These are phyloP conservation scores for Solanum etuberosum DNA, from an alignment of 257 asterid species.

Conservation along the genomic window DNA sequence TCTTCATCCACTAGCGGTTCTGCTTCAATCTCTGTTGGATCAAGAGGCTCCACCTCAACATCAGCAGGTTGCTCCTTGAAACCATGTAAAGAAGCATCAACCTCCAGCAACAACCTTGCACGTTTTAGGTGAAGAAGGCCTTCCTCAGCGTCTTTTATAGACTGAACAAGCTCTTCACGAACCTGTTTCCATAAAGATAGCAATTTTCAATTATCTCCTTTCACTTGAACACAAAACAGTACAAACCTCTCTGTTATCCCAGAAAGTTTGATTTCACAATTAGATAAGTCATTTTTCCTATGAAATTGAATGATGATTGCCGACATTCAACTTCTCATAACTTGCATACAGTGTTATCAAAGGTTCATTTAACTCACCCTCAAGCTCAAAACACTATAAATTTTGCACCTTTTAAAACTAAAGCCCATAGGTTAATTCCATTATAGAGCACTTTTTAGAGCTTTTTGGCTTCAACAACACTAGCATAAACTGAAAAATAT, in stretches of 20 bases:
- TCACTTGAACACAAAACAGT: background rate
- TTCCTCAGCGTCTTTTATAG: conserved; percentile 75
- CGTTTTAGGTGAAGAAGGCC: conserved; percentile 80
- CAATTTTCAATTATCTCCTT: background rate
- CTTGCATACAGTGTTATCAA: background rate
- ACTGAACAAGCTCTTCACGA: conserved; percentile 62
- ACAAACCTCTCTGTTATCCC: background rate
- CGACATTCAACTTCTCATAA: background rate
- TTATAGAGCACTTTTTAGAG: background rate
- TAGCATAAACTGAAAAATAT: background rate
- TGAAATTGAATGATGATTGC: background rate
- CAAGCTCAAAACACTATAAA: background rate
- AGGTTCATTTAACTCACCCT: background rate
- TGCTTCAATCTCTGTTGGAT: conserved; percentile 29
- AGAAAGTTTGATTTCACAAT: background rate
- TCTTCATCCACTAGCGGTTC: conserved; percentile 44
- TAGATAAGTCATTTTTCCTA: background rate
- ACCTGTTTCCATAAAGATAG: conserved; percentile 23
- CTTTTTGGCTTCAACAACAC: background rate
- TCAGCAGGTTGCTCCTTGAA: conserved; percentile 20
- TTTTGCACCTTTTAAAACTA: background rate
- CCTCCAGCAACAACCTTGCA: conserved; percentile 66
- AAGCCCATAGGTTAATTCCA: background rate
- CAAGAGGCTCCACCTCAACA: conserved; percentile 39
- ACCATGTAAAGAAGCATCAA: conserved; percentile 38